These are phyloP conservation scores for Populus nigra DNA, from an alignment of 345 rosid species.

Conservation along the genomic window DNA sequence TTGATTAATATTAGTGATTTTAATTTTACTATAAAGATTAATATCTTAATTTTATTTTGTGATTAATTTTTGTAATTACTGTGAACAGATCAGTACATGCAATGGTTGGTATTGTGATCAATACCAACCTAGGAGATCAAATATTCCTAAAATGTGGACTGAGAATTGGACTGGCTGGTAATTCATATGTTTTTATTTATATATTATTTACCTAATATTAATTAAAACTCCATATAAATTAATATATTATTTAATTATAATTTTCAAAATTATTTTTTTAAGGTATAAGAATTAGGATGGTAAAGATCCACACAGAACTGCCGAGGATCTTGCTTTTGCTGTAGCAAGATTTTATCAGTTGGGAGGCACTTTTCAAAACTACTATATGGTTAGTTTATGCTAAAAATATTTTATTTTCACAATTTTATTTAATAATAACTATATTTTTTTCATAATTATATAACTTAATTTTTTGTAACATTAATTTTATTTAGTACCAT, in stretches of 20 bases:
- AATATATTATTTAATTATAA: too few relatives aligned
- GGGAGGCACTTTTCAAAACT: slow-evolving; percentile 63
- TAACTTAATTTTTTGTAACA: background rate
- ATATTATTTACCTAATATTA: background rate
- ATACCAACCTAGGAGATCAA: slow-evolving; percentile 32
- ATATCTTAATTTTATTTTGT: background rate
- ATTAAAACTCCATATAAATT: background rate
- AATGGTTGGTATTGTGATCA: slow-evolving; percentile 58
- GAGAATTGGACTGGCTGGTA: slow-evolving; percentile 81
- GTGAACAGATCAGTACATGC: slow-evolving; percentile 44
- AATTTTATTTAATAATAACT: background rate
- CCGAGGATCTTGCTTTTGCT: slow-evolving; percentile 56
- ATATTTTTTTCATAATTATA: background rate
- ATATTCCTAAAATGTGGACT: slow-evolving; percentile 60
- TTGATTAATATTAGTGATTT: too few relatives aligned
- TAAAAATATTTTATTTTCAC: background rate
- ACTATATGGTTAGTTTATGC: slow-evolving; percentile 50
- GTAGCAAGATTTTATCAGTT: slow-evolving; percentile 56
- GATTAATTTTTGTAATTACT: background rate
- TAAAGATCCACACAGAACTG: slow-evolving; percentile 49
- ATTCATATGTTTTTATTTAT: background rate
- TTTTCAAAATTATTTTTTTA: background rate
- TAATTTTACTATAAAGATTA: too few relatives aligned
- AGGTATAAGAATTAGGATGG: slow-evolving; percentile 67
- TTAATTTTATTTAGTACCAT: slow-evolving; percentile 41